These are phyloP conservation scores for Cyberlindnera mississippiensis DNA, from an alignment of 805 yeast species.

Conservation along the genomic window DNA sequence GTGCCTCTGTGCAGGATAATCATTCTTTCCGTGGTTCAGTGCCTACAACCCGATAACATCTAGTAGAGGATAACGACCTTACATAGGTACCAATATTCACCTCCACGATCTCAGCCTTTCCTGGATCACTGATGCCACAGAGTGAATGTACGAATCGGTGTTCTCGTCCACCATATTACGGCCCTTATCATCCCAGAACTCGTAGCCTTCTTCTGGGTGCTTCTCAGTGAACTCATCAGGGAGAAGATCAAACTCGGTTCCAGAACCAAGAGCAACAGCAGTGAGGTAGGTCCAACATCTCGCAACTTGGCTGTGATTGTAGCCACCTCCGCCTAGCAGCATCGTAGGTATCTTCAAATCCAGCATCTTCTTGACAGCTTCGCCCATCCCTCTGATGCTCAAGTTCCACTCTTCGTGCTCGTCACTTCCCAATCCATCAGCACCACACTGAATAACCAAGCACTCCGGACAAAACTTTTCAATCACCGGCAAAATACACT, in stretches of 20 bases:
- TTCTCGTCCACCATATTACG: constrained; percentile 32
- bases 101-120: constrained; percentile 10
- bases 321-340: constrained; percentile 77
- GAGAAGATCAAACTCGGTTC: constrained; percentile 39
- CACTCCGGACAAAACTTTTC: constrained; percentile 42
- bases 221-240: constrained; percentile 48
- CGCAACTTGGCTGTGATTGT: constrained; percentile 57
- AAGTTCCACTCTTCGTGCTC: constrained; percentile 66
- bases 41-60: too few relatives aligned
- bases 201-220: constrained; percentile 40
- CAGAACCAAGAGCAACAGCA: constrained; percentile 17
- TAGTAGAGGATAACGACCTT: too few relatives aligned
- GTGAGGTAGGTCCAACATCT: constrained; percentile 49
- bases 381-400: constrained; percentile 46
- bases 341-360: constrained; percentile 35
- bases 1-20: too few relatives aligned
- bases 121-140: constrained; percentile 6
- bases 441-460: constrained; percentile 65
- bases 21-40: too few relatives aligned
- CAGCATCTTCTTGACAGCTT: constrained; percentile 31
- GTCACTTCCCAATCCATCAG: constrained; percentile 71
- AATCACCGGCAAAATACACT: constrained; percentile 42
- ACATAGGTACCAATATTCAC: constrained; percentile 17
- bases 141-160: constrained; percentile 29
- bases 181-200: constrained; percentile 43